Conservation (phyloP, 1,284 basidiomycete species). For the Naganishia liquefaciens region DNA sequence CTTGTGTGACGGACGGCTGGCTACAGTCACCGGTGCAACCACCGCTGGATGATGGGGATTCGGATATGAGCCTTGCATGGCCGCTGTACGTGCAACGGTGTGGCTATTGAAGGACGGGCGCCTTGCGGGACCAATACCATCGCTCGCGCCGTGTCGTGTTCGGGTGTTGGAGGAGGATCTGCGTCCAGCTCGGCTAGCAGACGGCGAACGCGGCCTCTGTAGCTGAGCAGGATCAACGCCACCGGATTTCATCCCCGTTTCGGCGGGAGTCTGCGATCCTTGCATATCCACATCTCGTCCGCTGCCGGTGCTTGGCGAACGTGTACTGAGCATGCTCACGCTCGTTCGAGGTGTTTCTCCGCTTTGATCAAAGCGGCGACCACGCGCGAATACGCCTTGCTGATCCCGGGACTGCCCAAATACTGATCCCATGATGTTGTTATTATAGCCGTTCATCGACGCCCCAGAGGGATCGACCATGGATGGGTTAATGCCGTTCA, state of each 20-base stretch:
- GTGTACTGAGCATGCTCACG: slow-evolving; percentile 26
- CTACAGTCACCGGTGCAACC: not conserved
- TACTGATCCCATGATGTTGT: slow-evolving; percentile 3
- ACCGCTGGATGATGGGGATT: slow-evolving; percentile 14
- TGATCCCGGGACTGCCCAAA: slow-evolving; percentile 2
- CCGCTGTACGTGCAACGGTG: slow-evolving; percentile 17
- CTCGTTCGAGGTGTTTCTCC: slow-evolving; percentile 8
- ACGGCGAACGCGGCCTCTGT: slow-evolving; percentile 13
- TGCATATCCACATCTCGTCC: slow-evolving; percentile 21
- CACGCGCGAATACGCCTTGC: not conserved
- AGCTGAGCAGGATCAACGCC: slow-evolving; percentile 9
- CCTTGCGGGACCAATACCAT: slow-evolving; percentile 26
- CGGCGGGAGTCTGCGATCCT: not conserved
- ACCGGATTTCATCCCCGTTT: no score
- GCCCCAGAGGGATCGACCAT: slow-evolving; percentile 11
- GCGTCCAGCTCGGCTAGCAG: slow-evolving; percentile 19
- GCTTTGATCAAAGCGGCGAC: slow-evolving; percentile 14
- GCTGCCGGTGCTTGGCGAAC: slow-evolving; percentile 19
- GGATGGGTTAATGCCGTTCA: slow-evolving; percentile 23
- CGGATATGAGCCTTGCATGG: slow-evolving; percentile 23
- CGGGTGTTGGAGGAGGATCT: slow-evolving; percentile 17
- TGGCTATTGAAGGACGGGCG: slow-evolving; percentile 24
- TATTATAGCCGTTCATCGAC: not conserved
- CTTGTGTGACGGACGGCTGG: slow-evolving; percentile 11
- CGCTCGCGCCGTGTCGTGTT: not conserved